These are phyloP conservation scores for Penicillium griseofulvum DNA, from an alignment of 2,329 filamentous ascomycete genomes.

Conservation along the genomic window DNA sequence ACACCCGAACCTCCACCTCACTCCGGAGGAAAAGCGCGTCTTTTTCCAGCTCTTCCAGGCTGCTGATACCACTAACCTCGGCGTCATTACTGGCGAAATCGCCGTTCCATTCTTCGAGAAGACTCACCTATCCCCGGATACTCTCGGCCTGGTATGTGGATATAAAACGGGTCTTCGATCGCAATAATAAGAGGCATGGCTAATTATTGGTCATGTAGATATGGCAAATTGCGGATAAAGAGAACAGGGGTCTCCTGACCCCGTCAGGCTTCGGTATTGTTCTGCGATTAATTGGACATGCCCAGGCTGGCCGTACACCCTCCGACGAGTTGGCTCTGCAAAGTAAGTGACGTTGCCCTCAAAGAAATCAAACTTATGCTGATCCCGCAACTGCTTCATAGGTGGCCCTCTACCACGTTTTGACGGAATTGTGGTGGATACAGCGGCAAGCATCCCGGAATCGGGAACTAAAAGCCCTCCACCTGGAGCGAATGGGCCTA, in stretches of 20 bases:
- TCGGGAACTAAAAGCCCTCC: slow-evolving; percentile 44
- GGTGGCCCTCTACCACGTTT: slow-evolving; percentile 88
- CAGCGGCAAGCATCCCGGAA: slow-evolving; percentile 51
- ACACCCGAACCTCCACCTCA: slow-evolving; percentile 75
- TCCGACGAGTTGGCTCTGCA: slow-evolving; percentile 77
- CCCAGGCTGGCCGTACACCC: slow-evolving; percentile 81
- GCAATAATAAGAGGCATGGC: neutral
- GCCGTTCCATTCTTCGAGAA: slow-evolving; percentile 98
- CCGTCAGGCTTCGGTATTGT: slow-evolving; percentile 91
- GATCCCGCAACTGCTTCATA: slow-evolving; percentile 15
- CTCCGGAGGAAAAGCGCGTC: slow-evolving; percentile 85
- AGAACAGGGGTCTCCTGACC: slow-evolving; percentile 92
- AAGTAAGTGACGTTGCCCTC: slow-evolving; percentile 47
- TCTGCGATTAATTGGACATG: slow-evolving; percentile 89
- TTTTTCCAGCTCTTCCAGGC: slow-evolving; percentile 92
- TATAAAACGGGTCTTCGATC: neutral
- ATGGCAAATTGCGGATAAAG: slow-evolving; percentile 97
- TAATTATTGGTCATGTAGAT: slow-evolving; percentile 58
- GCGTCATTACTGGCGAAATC: slow-evolving; percentile 91
- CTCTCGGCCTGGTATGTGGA: slow-evolving; percentile 75
- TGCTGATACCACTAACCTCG: slow-evolving; percentile 86
- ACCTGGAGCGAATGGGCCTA: slow-evolving; percentile 57
- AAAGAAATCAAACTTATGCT: neutral
- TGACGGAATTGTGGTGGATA: slow-evolving; percentile 64
- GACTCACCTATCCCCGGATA: slow-evolving; percentile 79